Percentiles rank a stretch among this genome's conserved stretches.
phyloP scores from a whole-genome alignment of 1,284 basidiomycete genomes.

The Ceratobasidium sp. region DNA sequence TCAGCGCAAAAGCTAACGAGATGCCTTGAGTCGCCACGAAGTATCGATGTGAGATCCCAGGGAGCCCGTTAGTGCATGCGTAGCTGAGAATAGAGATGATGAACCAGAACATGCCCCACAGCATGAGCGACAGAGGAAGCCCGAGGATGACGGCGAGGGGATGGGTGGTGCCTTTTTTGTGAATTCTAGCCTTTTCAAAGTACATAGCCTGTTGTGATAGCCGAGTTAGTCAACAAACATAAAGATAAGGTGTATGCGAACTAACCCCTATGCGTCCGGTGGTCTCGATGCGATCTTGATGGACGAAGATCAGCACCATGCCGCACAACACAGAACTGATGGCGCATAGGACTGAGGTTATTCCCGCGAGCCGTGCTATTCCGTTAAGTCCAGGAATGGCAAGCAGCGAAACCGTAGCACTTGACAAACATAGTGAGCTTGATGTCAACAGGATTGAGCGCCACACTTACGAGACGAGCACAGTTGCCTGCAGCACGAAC shows the following conservation, averaged over 20 bases:
- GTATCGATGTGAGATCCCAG: background rate
- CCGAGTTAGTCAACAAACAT: background rate
- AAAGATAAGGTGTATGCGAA: background rate
- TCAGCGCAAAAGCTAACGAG: background rate
- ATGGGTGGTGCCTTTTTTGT: background rate
- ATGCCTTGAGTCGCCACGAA: background rate
- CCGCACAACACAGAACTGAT: background rate
- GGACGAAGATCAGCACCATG: background rate
- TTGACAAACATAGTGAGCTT: background rate
- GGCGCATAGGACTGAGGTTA: background rate
- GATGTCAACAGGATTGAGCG: background rate
- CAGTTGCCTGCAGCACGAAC: background rate
- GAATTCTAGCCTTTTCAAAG: background rate
- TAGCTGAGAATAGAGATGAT: background rate
- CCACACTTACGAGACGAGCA: conserved; percentile 11
- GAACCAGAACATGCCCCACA: conserved; percentile 13
- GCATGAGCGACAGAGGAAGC: background rate
- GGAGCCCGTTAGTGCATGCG: background rate
- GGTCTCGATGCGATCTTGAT: background rate
- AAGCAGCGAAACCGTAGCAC: background rate
- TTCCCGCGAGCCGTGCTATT: background rate
- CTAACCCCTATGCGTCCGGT: background rate
- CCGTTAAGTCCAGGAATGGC: background rate
- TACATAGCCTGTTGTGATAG: background rate
- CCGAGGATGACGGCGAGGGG: background rate